Percentiles rank a stretch among this genome's conserved stretches.
Evolutionary conservation across 441 rosid species (phyloP).

Genomic region (Adansonia grandidieri): DNA sequence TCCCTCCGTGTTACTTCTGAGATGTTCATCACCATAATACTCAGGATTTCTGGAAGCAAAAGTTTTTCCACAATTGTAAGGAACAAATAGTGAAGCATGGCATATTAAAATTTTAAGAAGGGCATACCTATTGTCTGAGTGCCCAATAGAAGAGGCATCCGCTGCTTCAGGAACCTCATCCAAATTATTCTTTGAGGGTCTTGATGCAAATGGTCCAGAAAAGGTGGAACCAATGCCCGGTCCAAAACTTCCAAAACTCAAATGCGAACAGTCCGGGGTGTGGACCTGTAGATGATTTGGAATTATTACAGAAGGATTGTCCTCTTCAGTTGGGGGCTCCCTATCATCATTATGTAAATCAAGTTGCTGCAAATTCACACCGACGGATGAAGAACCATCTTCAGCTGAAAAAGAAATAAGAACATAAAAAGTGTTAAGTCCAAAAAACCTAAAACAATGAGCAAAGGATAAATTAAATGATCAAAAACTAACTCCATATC

Average conservation of each 20-base stretch:
- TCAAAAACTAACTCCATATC: neutral
- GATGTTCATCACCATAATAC: slow-evolving; percentile 75
- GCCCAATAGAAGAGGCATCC: slow-evolving; percentile 55
- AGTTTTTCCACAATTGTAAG: slow-evolving; percentile 20
- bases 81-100: neutral
- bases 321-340: slow-evolving; percentile 58
- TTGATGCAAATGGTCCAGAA: slow-evolving; percentile 58
- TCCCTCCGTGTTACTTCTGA: slow-evolving; percentile 59
- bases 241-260: slow-evolving; percentile 98
- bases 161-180: slow-evolving; percentile 61
- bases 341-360: slow-evolving; percentile 59
- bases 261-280: slow-evolving; percentile 77
- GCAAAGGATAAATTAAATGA: neutral
- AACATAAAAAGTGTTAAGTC: slow-evolving; percentile 10
- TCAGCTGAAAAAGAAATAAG: slow-evolving; percentile 52
- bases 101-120: neutral
- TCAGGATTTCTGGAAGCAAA: slow-evolving; percentile 65
- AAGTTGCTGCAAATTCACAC: slow-evolving; percentile 66
- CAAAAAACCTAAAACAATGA: slow-evolving; percentile 13
- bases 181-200: slow-evolving; percentile 57
- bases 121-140: slow-evolving; percentile 66
- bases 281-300: slow-evolving; percentile 93
- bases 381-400: slow-evolving; percentile 58
- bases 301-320: slow-evolving; percentile 77
- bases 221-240: slow-evolving; percentile 51